Evolutionary conservation across 208 protist genomes (phyloP).

Genomic region (Wallacemonas sp.): DNA sequence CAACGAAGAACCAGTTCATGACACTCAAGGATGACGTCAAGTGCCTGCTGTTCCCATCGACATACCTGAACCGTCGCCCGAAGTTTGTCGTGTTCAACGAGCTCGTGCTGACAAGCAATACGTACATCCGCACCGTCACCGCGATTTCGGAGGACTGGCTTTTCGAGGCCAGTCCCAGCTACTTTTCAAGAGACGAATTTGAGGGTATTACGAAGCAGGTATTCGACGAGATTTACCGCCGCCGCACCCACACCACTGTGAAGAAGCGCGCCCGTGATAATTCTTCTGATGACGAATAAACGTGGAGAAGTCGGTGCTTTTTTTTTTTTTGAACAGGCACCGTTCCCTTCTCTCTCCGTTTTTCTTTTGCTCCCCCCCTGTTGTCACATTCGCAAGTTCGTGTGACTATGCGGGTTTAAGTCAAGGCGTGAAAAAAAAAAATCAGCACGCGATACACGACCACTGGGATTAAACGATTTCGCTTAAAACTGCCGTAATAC

Average conservation of each 20-base stretch:
- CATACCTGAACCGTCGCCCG: slow-evolving; percentile 94
- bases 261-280: slow-evolving; percentile 31
- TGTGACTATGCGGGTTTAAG: too few species aligned
- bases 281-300: slow-evolving; percentile 18
- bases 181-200: slow-evolving; percentile 86
- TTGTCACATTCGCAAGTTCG: too few species aligned
- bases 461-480: background rate
- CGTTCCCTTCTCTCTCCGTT: too few species aligned
- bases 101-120: slow-evolving; percentile 94
- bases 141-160: slow-evolving; percentile 95
- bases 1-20: slow-evolving; percentile 95
- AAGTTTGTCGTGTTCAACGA: slow-evolving; percentile 98
- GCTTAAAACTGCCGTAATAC: background rate
- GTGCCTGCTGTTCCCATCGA: slow-evolving; percentile 89
- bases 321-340: slow-evolving; percentile 12
- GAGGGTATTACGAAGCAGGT: slow-evolving; percentile 76
- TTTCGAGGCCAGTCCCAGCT: slow-evolving; percentile 80
- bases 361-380: too few species aligned
- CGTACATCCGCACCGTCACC: slow-evolving; percentile 97
- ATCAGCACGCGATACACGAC: too few species aligned
- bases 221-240: slow-evolving; percentile 79
- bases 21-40: slow-evolving; percentile 97
- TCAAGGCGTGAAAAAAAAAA: too few species aligned
- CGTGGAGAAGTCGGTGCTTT: background rate
- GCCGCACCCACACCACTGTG: slow-evolving; percentile 18